Evolutionary conservation across 2,329 filamentous ascomycete species (phyloP).

Genomic region (Sclerotinia borealis): DNA sequence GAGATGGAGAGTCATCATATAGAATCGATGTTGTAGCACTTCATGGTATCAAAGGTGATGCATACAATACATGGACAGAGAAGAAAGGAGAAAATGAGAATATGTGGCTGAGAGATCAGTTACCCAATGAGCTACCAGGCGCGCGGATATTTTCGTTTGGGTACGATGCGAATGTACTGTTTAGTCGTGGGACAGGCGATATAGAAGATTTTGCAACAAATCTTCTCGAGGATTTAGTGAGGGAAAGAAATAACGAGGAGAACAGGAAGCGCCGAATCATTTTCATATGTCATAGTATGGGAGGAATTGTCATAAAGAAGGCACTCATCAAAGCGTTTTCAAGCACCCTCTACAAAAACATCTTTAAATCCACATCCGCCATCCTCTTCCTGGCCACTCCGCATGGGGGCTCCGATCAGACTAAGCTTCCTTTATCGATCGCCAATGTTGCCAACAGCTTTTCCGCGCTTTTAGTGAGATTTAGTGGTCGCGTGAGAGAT

Average conservation of each 20-base stretch:
- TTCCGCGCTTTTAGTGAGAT: background rate
- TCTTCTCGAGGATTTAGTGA: constrained; percentile 16
- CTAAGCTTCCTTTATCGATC: constrained; percentile 1
- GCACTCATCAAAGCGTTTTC: constrained; percentile 13
- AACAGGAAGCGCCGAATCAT: constrained; percentile 16
- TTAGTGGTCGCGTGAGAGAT: background rate
- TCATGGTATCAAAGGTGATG: constrained; percentile 20
- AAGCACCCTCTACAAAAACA: constrained; percentile 16
- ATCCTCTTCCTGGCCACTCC: constrained; percentile 38
- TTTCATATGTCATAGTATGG: constrained; percentile 25
- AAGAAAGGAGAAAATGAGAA: constrained; percentile 10
- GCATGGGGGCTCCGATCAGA: constrained; percentile 32
- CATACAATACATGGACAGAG: constrained; percentile 23
- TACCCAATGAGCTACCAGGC: constrained; percentile 19
- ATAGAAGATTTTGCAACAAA: constrained; percentile 16
- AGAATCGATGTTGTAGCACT: constrained; percentile 19
- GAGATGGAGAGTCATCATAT: background rate
- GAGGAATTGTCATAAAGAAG: constrained; percentile 21
- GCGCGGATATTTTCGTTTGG: constrained; percentile 24
- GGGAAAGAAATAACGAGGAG: background rate
- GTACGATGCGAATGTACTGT: constrained; percentile 18
- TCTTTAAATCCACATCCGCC: constrained; percentile 25
- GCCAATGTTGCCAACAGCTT: background rate
- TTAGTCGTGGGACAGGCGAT: constrained; percentile 10
- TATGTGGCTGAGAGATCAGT: constrained; percentile 22